These are phyloP conservation scores for Aspergillus asperescens DNA, from an alignment of 495 filamentous ascomycete species.

Conservation along the genomic window DNA sequence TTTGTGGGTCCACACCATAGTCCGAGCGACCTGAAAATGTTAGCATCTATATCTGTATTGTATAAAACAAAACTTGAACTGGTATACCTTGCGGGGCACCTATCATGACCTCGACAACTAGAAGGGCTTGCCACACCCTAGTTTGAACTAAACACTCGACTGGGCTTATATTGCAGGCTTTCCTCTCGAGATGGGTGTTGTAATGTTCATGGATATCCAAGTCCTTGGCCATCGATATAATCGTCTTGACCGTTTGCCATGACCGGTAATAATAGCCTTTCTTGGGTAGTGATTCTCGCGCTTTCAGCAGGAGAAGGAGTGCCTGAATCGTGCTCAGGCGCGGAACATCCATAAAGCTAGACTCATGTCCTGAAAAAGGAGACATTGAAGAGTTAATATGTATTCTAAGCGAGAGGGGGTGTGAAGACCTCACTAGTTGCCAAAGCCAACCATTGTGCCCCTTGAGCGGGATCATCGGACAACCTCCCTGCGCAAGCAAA, in stretches of 20 bases:
- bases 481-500: slow-evolving; percentile 87
- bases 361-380: slow-evolving; percentile 65
- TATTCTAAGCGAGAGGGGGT: not conserved
- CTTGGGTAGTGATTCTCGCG: slow-evolving; percentile 83
- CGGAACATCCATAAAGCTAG: slow-evolving; percentile 94
- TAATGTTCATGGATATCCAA: slow-evolving; percentile 86
- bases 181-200: slow-evolving; percentile 65
- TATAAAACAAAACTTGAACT: not conserved
- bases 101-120: slow-evolving; percentile 87
- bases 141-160: slow-evolving; percentile 79
- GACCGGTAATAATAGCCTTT: slow-evolving; percentile 96
- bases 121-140: slow-evolving; percentile 85
- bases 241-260: slow-evolving; percentile 93
- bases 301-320: slow-evolving; percentile 81
- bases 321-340: slow-evolving; percentile 92
- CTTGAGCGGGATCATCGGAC: slow-evolving; percentile 75
- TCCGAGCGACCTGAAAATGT: slow-evolving; percentile 68
- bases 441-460: slow-evolving; percentile 90
- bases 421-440: slow-evolving; percentile 65
- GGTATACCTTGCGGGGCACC: slow-evolving; percentile 84
- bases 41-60: slow-evolving; percentile 11
- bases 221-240: slow-evolving; percentile 90
- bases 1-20: slow-evolving; percentile 66
- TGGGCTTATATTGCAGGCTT: slow-evolving; percentile 58
- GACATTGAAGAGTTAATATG: too few relatives aligned